Conservation (phyloP, 1,139 yeast genomes). For the Hyphopichia fennica region DNA sequence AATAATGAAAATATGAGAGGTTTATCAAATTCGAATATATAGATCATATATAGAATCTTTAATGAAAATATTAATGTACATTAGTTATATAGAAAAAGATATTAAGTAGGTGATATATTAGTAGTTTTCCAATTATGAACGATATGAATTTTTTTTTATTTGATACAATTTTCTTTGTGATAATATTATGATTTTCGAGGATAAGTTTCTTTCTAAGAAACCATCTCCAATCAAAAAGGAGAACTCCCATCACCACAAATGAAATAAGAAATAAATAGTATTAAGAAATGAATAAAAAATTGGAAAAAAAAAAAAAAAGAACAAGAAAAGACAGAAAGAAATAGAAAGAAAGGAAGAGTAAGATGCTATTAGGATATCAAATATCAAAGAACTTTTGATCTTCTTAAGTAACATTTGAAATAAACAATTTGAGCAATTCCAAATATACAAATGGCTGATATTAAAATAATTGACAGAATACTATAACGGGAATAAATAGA, state of each 20-base stretch:
- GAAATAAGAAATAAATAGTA: not conserved
- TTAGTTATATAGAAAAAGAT: too few species aligned
- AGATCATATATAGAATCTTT: not conserved
- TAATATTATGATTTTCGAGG: too few species aligned
- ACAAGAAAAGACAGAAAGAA: not conserved
- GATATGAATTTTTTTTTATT: too few species aligned
- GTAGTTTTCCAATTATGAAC: not conserved
- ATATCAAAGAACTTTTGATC: conserved; percentile 18
- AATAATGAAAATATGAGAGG: conserved; percentile 76
- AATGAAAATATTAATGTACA: not conserved
- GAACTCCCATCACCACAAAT: too few species aligned
- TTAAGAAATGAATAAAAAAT: too few species aligned
- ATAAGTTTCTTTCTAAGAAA: too few species aligned
- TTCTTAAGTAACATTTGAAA: conserved; percentile 28
- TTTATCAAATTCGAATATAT: conserved; percentile 1
- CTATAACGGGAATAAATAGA: conserved; percentile 37
- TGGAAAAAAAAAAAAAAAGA: not conserved
- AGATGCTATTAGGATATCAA: not conserved
- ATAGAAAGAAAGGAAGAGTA: not conserved
- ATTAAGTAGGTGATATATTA: too few species aligned
- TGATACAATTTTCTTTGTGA: too few species aligned
- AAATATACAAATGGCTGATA: conserved; percentile 26
- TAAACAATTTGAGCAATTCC: conserved; percentile 33
- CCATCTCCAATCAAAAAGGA: too few species aligned
- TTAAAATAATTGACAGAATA: conserved; percentile 22